Evolutionary conservation across 192 early-diverging fungal genomes (phyloP), one percentile per base, ranked within the genome.

Genomic region (Backusella morwellensis): DNA sequence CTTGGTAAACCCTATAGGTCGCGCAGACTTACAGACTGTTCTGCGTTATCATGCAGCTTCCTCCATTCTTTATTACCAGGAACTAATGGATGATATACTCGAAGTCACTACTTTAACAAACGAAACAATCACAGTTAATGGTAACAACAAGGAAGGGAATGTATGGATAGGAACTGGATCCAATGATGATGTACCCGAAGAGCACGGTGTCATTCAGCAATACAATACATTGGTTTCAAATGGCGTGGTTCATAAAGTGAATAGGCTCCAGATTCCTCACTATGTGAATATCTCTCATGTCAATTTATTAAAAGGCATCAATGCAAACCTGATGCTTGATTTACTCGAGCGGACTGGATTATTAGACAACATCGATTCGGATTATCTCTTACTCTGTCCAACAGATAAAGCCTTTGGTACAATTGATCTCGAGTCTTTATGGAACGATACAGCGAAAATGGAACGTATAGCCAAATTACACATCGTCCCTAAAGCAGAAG

Each of bases 391-490:
- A 21, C 82, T 90, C 54, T 83, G 81, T 8, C 89, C 89, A 9
- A 82, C 87, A 19, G 85, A 90, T 69, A 75, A 85, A n/a, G 89
- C 87, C 5, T 88, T 90, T 78, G 63, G 70, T 4, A 50, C 81
- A 4, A 67, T 86, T 66, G 86, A 85, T 72, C 38, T 80, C 32
- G 84, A 71, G 2, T 35, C 50, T 35, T 66, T 75, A 34, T 21
- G 69, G 36, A 56, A 77, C 17, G 87, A 90, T 38, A 68, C 56
- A 26, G 82, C 83, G 21, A 75, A 78, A 68, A 80, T 91, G 14
- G 84, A 84, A 21, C 81, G 85, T 21, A 79, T 92, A 4, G 83
- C 90, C 6, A 85, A 87, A 50, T 73, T 92, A 41, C 93, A 94
- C 75, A 83, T 94, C 3, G 86, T 94, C 17, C 93, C 92, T 15